Conservation (phyloP, 2,329 filamentous ascomycete genomes). For the Epichloe festucae region DNA sequence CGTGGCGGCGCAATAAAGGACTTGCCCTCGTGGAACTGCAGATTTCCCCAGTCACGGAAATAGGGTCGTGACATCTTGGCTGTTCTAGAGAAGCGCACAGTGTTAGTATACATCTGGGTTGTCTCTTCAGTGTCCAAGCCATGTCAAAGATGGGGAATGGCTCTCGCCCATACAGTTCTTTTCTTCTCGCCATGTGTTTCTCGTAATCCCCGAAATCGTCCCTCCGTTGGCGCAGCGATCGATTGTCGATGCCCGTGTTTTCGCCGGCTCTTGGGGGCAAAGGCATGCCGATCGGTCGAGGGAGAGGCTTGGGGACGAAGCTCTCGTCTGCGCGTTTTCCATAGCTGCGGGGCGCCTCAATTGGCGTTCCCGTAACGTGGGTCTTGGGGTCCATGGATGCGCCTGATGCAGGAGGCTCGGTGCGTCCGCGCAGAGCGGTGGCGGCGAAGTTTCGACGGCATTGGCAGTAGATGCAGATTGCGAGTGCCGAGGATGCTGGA, state of each 20-base stretch:
- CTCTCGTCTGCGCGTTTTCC: constrained; percentile 37
- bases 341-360: constrained; percentile 46
- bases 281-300: constrained; percentile 70
- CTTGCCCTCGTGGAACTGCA: constrained; percentile 75
- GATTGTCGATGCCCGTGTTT: constrained; percentile 64
- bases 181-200: constrained; percentile 64
- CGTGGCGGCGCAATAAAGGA: constrained; percentile 75
- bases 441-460: constrained; percentile 35
- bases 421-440: constrained; percentile 22
- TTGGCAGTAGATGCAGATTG: constrained; percentile 37
- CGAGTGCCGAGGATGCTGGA: constrained; percentile 14
- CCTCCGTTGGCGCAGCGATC: constrained; percentile 53
- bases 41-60: constrained; percentile 88
- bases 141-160: background rate
- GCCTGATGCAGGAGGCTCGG: constrained; percentile 23
- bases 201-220: constrained; percentile 78
- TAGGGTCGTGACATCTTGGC: constrained; percentile 74
- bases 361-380: constrained; percentile 31
- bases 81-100: constrained; percentile 36
- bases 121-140: background rate
- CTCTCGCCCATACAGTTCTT: constrained; percentile 50
- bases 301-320: constrained; percentile 46
- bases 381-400: constrained; percentile 24
- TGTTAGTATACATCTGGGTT: constrained; percentile 5
- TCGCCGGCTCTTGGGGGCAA: constrained; percentile 63